Base-by-base conservation (phyloP, 176 grass and related monocot species). In the Zizania latifolia region DNA sequence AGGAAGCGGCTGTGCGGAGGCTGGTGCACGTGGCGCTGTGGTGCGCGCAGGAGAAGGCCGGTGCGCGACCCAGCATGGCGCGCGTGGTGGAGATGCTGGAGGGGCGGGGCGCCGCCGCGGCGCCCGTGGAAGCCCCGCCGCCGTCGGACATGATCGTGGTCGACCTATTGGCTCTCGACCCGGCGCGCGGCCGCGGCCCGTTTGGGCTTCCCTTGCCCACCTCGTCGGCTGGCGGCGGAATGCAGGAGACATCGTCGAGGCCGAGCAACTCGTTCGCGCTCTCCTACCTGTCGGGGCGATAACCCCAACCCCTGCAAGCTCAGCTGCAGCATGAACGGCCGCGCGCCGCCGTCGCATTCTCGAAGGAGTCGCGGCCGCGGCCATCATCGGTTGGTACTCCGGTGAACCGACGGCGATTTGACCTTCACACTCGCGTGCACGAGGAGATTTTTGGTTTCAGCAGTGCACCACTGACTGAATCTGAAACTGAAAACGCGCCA, bases 11-110 rank as follows among this genome's bases (percentile, higher is more conserved):
- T 15, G 80, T 85, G 39, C 30, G 83, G 54, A 78, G 72, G 39
- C 12, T 88, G 39, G 86, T 88, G 56, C 45, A 89, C 58, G 83
- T 89, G 22, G 92, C 77, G 15, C 77, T 96, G 34, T 96, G 92
- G 92, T 96, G 92, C 77, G 75, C 67, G 32, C 89, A 92, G 64
- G 86, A 89, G 80, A 89, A 64, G 71, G 61, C 86, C 15, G 33
- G 65, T 6, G 57, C 40, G 31, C 80, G 92, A 67, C 92, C 92
- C 3, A 53, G 26, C 57, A 96, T 95, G 92, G 68, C 76, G 54
- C 71, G 78, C 37, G 92, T 96, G 1, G 89, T 96, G 51, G 86
- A 92, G 67, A 92, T 92, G 92, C 83, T 96, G 5, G 89, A 96
- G 61, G 89, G 77, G 3, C 40, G 62, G 37, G 44, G 74, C 4